Percentiles rank a stretch among this genome's conserved stretches.
Conservation (phyloP, 2,329 filamentous ascomycete species). For the Trichophyton benhamiae region DNA sequence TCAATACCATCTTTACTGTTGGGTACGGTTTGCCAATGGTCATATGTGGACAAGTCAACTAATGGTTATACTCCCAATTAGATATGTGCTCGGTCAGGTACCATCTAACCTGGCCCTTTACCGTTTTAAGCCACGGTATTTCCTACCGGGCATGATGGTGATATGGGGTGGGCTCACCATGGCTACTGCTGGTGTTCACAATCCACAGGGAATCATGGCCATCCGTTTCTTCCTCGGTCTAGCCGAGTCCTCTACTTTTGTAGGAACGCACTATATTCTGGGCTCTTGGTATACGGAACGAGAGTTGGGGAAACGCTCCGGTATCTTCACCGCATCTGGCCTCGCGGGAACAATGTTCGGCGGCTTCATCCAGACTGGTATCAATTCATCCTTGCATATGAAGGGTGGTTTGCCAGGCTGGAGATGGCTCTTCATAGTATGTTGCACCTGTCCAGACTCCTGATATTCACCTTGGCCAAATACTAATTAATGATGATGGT, state of each 20-base stretch:
- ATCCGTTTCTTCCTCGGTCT: slow-evolving; percentile 30
- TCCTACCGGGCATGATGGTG: slow-evolving; percentile 21
- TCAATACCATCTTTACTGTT: slow-evolving; percentile 33
- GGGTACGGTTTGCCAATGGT: slow-evolving; percentile 19
- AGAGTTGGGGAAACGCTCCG: slow-evolving; percentile 28
- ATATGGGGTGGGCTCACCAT: slow-evolving; percentile 25
- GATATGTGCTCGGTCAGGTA: slow-evolving; percentile 35
- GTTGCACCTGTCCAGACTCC: not conserved
- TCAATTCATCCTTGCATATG: slow-evolving; percentile 22
- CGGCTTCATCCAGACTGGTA: slow-evolving; percentile 27
- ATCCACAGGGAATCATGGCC: slow-evolving; percentile 22
- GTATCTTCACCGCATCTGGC: slow-evolving; percentile 25
- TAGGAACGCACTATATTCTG: slow-evolving; percentile 29
- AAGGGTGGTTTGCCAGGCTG: slow-evolving; percentile 20
- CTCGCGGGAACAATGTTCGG: slow-evolving; percentile 27
- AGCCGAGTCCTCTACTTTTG: slow-evolving; percentile 23
- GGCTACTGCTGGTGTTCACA: slow-evolving; percentile 20
- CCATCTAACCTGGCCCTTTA: slow-evolving; percentile 30
- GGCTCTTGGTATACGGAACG: slow-evolving; percentile 34
- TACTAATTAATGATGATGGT: not conserved
- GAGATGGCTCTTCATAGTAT: slow-evolving; percentile 29
- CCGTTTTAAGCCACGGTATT: slow-evolving; percentile 19
- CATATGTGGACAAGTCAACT: not conserved
- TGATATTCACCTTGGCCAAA: not conserved
- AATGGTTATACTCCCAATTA: not conserved